Percentiles rank a stretch among this genome's conserved stretches.
Conservation (phyloP, 2,329 filamentous ascomycete genomes). For the Blastomyces emzantsi region DNA sequence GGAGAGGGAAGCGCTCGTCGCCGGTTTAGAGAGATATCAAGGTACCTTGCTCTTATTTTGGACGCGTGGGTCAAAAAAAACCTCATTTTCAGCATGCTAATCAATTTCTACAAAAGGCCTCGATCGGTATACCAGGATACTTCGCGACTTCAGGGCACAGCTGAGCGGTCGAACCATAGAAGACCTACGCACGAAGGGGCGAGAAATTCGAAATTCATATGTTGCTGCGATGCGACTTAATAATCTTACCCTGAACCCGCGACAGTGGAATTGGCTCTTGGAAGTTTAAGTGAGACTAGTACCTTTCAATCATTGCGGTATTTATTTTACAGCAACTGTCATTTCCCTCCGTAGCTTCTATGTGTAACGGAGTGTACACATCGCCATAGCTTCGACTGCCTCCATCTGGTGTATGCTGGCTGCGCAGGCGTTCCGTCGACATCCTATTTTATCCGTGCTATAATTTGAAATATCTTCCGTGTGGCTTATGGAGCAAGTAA, state of each 20-base stretch:
- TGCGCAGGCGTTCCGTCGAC: neutral
- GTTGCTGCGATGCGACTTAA: conserved; percentile 9
- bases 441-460: neutral
- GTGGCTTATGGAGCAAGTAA: neutral
- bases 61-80: too few relatives aligned
- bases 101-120: neutral
- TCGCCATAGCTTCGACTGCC: neutral
- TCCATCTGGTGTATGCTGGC: neutral
- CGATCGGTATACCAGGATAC: conserved; percentile 8
- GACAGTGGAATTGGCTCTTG: conserved; percentile 10
- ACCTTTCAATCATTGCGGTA: neutral
- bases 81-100: neutral
- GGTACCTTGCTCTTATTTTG: conserved; percentile 1
- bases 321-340: neutral
- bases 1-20: conserved; percentile 6
- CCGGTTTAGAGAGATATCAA: conserved; percentile 10
- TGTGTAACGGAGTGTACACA: neutral
- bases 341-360: neutral
- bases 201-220: conserved; percentile 8
- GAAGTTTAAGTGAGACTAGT: neutral
- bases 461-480: neutral
- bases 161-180: conserved; percentile 8
- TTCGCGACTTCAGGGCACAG: neutral
- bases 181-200: conserved; percentile 5
- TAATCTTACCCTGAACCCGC: neutral